Conservation (phyloP, 2,329 filamentous ascomycete species). For the Exophiala phaeomuriformis region DNA sequence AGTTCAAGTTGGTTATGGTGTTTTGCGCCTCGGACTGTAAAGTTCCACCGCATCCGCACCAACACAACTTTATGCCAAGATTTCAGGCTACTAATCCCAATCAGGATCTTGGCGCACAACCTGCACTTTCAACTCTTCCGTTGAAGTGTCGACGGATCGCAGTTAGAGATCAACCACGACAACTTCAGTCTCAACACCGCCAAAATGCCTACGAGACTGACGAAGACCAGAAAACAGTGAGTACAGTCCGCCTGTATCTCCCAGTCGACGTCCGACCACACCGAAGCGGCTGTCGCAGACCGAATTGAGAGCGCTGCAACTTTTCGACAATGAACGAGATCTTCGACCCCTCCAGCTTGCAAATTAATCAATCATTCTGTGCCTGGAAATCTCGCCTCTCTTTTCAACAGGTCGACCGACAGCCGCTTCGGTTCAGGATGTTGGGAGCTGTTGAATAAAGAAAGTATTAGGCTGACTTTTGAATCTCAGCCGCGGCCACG, state of each 20-base stretch:
- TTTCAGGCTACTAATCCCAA: background rate
- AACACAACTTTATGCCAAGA: conserved; percentile 2
- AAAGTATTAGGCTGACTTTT: conserved; percentile 28
- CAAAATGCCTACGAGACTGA: conserved; percentile 47
- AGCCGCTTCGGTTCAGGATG: background rate
- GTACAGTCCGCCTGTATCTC: conserved; percentile 15
- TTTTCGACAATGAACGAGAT: background rate
- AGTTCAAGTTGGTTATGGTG: background rate
- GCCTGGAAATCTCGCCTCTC: background rate
- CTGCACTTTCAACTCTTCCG: conserved; percentile 1
- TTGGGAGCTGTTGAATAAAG: conserved; percentile 3
- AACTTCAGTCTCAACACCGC: conserved; percentile 30
- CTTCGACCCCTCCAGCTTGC: background rate
- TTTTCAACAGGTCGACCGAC: background rate
- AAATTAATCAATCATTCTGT: background rate
- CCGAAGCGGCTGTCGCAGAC: conserved; percentile 15
- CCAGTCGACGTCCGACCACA: background rate
- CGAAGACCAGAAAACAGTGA: conserved; percentile 46
- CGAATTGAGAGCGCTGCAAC: conserved; percentile 12
- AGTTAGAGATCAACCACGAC: background rate
- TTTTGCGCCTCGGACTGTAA: background rate
- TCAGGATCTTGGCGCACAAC: conserved; percentile 3
- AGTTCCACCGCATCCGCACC: background rate
- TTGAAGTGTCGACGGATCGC: background rate
- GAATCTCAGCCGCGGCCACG: conserved; percentile 74